phyloP scores from a whole-genome alignment of 495 filamentous ascomycete genomes.

The Lichina pygmaea region DNA sequence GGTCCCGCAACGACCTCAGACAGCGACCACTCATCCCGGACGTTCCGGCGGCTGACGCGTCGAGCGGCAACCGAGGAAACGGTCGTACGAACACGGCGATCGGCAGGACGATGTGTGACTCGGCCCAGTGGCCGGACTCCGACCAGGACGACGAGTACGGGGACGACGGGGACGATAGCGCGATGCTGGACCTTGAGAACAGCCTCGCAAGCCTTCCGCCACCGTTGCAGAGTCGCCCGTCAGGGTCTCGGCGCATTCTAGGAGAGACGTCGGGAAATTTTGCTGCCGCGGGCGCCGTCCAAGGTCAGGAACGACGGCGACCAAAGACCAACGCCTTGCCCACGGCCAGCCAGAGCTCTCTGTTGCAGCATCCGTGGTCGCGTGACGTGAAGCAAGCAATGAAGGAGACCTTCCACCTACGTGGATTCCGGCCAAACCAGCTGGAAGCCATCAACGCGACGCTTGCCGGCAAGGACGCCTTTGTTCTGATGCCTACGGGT shows the following conservation, averaged over 20 bases:
- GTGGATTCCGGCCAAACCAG: constrained; percentile 72
- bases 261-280: constrained; percentile 28
- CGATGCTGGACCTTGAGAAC: constrained; percentile 35
- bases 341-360: constrained; percentile 6
- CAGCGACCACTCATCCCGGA: too few relatives aligned
- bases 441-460: constrained; percentile 91
- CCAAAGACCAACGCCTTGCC: constrained; percentile 12
- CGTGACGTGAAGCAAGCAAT: constrained; percentile 53
- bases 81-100: background rate
- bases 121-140: constrained; percentile 7
- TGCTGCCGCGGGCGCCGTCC: constrained; percentile 5
- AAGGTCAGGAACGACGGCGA: constrained; percentile 11
- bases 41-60: too few relatives aligned
- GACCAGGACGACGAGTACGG: constrained; percentile 28
- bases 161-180: constrained; percentile 38
- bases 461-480: constrained; percentile 59
- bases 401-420: constrained; percentile 54
- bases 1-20: too few relatives aligned
- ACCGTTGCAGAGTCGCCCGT: background rate
- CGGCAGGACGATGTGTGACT: constrained; percentile 6
- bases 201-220: constrained; percentile 17
- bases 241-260: constrained; percentile 16
- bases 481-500: constrained; percentile 92
- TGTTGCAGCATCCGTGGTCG: constrained; percentile 46
- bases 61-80: too few relatives aligned